Evolutionary conservation across 2,329 filamentous ascomycete species (phyloP).

Genomic region (Ceratocystis albifundus): DNA sequence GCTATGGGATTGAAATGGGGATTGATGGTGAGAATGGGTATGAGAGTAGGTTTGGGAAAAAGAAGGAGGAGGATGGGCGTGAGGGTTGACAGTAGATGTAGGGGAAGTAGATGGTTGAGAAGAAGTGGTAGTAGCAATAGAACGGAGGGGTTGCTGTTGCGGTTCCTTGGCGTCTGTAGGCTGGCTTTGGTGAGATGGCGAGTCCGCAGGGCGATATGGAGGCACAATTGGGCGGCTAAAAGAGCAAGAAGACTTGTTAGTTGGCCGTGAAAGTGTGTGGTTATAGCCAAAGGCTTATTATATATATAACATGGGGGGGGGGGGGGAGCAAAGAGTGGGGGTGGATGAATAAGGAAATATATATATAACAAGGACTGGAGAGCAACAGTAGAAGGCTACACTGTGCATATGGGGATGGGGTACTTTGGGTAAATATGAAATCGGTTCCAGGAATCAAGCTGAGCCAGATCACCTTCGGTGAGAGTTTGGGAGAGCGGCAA

Average conservation of each 20-base stretch:
- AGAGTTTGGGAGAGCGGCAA: conserved; percentile 7
- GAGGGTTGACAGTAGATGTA: conserved; percentile 1
- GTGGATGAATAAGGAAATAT: neutral
- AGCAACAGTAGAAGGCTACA: neutral
- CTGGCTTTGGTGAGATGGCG: conserved; percentile 7
- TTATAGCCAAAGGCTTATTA: neutral
- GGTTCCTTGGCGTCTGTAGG: neutral
- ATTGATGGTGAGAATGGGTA: conserved; percentile 6
- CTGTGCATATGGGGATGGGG: neutral
- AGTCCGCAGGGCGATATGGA: neutral
- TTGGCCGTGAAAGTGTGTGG: neutral
- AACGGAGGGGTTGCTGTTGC: neutral
- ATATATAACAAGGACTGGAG: neutral
- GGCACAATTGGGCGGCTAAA: conserved; percentile 16
- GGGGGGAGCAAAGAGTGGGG: neutral
- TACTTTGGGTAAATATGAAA: conserved; percentile 9
- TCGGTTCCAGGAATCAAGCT: neutral
- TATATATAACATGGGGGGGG: neutral
- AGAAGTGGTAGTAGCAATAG: conserved; percentile 1
- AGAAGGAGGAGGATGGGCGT: conserved; percentile 9
- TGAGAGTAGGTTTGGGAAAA: neutral
- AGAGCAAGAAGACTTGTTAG: conserved; percentile 1
- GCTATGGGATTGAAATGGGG: neutral
- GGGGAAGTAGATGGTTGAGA: neutral
- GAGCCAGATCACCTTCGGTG: conserved; percentile 11